phyloP scores from a whole-genome alignment of 2,329 filamentous ascomycete species.

The Phyllosticta ampelicida region DNA sequence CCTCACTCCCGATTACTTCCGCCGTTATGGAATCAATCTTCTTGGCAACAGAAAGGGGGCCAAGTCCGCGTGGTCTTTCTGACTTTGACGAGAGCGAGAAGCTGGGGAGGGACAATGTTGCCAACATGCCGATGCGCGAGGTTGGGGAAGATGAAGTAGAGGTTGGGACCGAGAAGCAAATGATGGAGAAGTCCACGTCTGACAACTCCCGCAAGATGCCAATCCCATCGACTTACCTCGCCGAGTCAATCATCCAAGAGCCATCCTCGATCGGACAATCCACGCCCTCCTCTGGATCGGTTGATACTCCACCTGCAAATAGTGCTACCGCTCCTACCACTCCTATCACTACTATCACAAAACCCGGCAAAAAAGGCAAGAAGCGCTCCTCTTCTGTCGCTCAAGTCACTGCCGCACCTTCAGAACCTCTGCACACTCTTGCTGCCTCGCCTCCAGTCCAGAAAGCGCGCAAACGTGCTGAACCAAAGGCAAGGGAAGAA shows the following conservation, averaged over 20 bases:
- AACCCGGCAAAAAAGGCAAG: background rate
- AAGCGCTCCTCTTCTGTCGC: background rate
- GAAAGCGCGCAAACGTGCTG: background rate
- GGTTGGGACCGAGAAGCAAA: background rate
- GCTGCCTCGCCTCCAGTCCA: background rate
- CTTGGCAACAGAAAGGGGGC: background rate
- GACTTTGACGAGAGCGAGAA: background rate
- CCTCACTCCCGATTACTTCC: background rate
- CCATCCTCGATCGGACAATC: background rate
- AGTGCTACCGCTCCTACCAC: background rate
- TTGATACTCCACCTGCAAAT: background rate
- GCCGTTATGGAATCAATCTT: background rate
- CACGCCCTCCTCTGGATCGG: background rate
- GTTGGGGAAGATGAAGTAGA: background rate
- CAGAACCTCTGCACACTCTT: background rate
- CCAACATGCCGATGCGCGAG: background rate
- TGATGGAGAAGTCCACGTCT: background rate
- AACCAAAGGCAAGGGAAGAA: background rate
- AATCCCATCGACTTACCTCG: background rate
- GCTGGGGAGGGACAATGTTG: background rate
- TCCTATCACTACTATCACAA: too few species aligned
- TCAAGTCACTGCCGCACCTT: background rate
- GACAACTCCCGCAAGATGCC: background rate
- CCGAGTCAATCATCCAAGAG: background rate
- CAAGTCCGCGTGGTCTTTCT: background rate